phyloP scores from a whole-genome alignment of 2,329 filamentous ascomycete genomes.

The Beauveria caledonica region DNA sequence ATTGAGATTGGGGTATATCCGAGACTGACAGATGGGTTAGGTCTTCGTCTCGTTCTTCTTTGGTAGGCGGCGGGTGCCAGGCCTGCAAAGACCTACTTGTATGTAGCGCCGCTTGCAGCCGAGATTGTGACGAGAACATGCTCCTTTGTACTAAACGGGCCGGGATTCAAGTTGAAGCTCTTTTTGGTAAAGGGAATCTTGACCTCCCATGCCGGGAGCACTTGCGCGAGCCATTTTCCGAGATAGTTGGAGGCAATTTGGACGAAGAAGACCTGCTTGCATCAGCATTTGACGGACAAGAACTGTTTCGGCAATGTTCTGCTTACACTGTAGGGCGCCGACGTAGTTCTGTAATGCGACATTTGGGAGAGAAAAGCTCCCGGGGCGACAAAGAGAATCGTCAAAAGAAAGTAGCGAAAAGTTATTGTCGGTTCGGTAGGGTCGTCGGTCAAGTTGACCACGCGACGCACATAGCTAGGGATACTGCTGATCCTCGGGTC shows the following conservation, averaged over 20 bases:
- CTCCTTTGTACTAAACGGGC: slow-evolving; percentile 49
- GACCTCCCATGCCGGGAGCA: slow-evolving; percentile 39
- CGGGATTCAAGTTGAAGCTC: slow-evolving; percentile 46
- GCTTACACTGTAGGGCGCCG: slow-evolving; percentile 45
- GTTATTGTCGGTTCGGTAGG: slow-evolving; percentile 47
- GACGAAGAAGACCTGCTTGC: slow-evolving; percentile 40
- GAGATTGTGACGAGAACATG: slow-evolving; percentile 49
- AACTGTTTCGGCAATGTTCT: too few species aligned
- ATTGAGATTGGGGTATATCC: slow-evolving; percentile 44
- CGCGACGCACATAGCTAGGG: slow-evolving; percentile 45
- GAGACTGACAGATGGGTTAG: slow-evolving; percentile 15
- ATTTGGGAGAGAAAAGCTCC: slow-evolving; percentile 51
- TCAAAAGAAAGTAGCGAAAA: slow-evolving; percentile 50
- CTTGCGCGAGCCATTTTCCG: slow-evolving; percentile 42
- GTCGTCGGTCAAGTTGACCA: slow-evolving; percentile 51
- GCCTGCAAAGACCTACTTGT: slow-evolving; percentile 25
- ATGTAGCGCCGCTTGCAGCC: slow-evolving; percentile 43
- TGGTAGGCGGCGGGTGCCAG: too few species aligned
- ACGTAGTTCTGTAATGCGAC: slow-evolving; percentile 48
- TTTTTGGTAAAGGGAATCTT: slow-evolving; percentile 37
- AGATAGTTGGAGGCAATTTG: slow-evolving; percentile 49
- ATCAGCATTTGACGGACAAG: not conserved
- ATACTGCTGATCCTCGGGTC: slow-evolving; percentile 45
- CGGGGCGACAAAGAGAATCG: slow-evolving; percentile 45
- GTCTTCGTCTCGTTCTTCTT: too few species aligned